Evolutionary conservation across 2,329 filamentous ascomycete genomes (phyloP).

Genomic region (Aspergillus vadensis): DNA sequence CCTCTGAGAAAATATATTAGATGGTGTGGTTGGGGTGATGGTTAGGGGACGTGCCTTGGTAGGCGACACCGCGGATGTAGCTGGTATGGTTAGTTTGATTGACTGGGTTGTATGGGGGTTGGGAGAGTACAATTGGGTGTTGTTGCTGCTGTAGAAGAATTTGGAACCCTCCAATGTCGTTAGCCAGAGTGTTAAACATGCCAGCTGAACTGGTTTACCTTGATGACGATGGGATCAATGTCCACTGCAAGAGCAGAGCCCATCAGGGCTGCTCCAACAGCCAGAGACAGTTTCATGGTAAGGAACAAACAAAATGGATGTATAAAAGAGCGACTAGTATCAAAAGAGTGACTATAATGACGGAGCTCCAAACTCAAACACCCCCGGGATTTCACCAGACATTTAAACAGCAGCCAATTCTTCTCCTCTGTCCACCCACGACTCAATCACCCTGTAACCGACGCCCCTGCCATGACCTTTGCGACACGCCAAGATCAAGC

Average conservation of each 20-base stretch:
- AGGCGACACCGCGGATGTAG: slow-evolving; percentile 89
- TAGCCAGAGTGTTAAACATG: too few relatives aligned
- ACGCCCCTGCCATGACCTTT: too few relatives aligned
- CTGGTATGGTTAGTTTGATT: slow-evolving; percentile 15
- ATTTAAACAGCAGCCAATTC: too few relatives aligned
- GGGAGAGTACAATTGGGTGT: slow-evolving; percentile 60
- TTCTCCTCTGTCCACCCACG: too few relatives aligned
- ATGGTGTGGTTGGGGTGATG: not conserved
- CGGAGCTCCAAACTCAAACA: too few relatives aligned
- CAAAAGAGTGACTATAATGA: not conserved
- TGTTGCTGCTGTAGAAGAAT: slow-evolving; percentile 83
- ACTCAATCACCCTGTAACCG: too few relatives aligned
- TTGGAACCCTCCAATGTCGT: slow-evolving; percentile 63
- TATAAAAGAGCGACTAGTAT: not conserved
- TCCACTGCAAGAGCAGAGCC: slow-evolving; percentile 54
- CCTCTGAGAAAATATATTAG: slow-evolving; percentile 49
- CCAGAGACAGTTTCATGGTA: slow-evolving; percentile 23
- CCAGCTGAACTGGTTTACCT: slow-evolving; percentile 9
- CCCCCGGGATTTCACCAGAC: too few relatives aligned
- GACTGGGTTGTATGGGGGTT: too few relatives aligned
- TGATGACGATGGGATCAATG: slow-evolving; percentile 61
- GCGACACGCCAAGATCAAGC: too few relatives aligned
- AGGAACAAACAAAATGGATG: not conserved
- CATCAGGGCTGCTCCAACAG: slow-evolving; percentile 43
- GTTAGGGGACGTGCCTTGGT: slow-evolving; percentile 60